Evolutionary conservation across 768 basidiomycete genomes (phyloP).

Genomic region (Mycena sanguinolenta): DNA sequence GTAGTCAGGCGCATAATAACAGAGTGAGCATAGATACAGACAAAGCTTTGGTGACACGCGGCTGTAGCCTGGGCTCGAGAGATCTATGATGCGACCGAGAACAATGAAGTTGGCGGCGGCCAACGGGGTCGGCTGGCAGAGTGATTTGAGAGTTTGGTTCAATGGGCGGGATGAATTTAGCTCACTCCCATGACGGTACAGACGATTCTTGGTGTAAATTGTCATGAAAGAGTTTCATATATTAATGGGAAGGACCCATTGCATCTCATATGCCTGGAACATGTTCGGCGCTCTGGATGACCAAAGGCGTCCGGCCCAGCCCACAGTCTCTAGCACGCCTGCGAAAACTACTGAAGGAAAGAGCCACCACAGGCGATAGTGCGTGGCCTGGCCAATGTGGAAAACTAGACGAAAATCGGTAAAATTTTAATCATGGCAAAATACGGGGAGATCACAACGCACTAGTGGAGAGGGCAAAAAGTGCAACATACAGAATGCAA

Average conservation of each 20-base stretch:
- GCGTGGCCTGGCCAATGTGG: constrained; percentile 50
- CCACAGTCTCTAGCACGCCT: constrained; percentile 55
- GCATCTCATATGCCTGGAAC: constrained; percentile 55
- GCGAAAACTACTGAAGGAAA: constrained; percentile 52
- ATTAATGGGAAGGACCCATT: constrained; percentile 44
- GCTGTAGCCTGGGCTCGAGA: constrained; percentile 63
- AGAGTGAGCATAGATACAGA: constrained; percentile 39
- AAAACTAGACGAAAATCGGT: constrained; percentile 45
- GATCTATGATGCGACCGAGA: constrained; percentile 59
- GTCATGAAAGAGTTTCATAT: too few relatives aligned
- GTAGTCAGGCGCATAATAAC: neutral
- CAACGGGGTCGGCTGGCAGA: constrained; percentile 25
- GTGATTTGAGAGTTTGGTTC: too few relatives aligned
- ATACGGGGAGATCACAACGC: neutral
- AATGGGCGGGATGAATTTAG: too few relatives aligned
- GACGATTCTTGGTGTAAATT: neutral
- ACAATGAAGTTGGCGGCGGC: constrained; percentile 62
- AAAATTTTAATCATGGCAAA: too few relatives aligned
- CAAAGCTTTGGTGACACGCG: constrained; percentile 58
- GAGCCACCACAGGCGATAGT: constrained; percentile 55
- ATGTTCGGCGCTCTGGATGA: constrained; percentile 32
- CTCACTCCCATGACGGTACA: constrained; percentile 12
- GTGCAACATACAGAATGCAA: constrained; percentile 51
- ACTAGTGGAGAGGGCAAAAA: constrained; percentile 43
- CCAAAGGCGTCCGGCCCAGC: constrained; percentile 60